phyloP scores from a whole-genome alignment of 768 basidiomycete species.

The Xerocomellus amylosporus region DNA sequence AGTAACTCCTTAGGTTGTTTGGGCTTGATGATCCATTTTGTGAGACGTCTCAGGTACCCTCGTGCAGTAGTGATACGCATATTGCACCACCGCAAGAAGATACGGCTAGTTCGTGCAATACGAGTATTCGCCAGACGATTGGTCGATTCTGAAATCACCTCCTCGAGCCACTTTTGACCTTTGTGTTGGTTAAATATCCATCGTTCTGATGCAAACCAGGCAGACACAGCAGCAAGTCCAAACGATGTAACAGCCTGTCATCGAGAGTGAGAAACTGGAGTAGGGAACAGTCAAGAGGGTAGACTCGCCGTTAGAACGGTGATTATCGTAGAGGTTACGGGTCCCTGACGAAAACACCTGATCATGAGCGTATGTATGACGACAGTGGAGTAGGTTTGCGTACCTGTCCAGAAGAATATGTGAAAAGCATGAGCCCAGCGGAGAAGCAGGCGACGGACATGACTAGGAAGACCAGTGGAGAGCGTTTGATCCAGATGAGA shows the following conservation, averaged over 20 bases:
- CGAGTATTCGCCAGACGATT: slow-evolving; percentile 28
- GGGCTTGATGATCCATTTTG: slow-evolving; percentile 25
- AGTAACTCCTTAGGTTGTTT: slow-evolving; percentile 21
- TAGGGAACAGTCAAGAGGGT: neutral
- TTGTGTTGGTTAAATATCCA: slow-evolving; percentile 47
- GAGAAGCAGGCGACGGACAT: slow-evolving; percentile 83
- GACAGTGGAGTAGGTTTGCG: slow-evolving; percentile 25
- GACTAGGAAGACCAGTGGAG: slow-evolving; percentile 79
- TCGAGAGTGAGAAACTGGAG: slow-evolving; percentile 6
- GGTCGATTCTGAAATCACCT: slow-evolving; percentile 35
- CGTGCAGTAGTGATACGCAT: slow-evolving; percentile 15
- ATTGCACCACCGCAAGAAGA: slow-evolving; percentile 26
- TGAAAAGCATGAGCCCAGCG: slow-evolving; percentile 71
- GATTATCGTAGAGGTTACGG: slow-evolving; percentile 64
- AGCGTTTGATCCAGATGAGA: slow-evolving; percentile 81
- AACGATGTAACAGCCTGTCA: slow-evolving; percentile 38
- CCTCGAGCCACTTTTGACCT: slow-evolving; percentile 52
- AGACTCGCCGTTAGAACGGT: slow-evolving; percentile 62
- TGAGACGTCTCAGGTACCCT: slow-evolving; percentile 24
- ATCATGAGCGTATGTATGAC: slow-evolving; percentile 14
- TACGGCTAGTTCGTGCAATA: slow-evolving; percentile 24
- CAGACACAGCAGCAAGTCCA: slow-evolving; percentile 48
- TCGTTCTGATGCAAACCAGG: slow-evolving; percentile 53
- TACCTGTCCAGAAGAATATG: slow-evolving; percentile 72
- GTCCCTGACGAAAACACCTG: slow-evolving; percentile 40